Conservation (phyloP, 192 early-diverging fungal genomes). For the Backusella tarrabulga region DNA sequence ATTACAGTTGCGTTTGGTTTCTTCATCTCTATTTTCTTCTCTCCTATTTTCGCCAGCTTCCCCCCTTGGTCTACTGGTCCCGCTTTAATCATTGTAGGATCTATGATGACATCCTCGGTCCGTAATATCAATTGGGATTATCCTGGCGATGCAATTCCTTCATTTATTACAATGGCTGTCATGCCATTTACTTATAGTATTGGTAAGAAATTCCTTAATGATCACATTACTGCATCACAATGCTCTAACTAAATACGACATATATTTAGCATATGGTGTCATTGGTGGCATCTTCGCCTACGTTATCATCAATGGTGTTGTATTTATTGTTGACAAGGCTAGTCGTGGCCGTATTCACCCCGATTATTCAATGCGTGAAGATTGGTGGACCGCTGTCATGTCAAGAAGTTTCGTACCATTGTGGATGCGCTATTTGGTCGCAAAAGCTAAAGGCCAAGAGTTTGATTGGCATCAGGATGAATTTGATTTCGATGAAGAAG, state of each 20-base stretch:
- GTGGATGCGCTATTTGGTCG: slow-evolving; percentile 21
- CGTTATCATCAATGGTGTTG: slow-evolving; percentile 63
- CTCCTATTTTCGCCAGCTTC: slow-evolving; percentile 81
- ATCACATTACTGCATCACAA: background rate
- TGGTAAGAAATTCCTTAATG: slow-evolving; percentile 17
- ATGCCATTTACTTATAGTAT: slow-evolving; percentile 72
- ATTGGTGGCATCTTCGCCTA: slow-evolving; percentile 70
- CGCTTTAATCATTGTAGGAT: slow-evolving; percentile 74
- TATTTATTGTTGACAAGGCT: slow-evolving; percentile 52
- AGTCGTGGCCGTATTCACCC: slow-evolving; percentile 53
- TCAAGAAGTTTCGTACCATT: slow-evolving; percentile 14
- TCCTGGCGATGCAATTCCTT: slow-evolving; percentile 71
- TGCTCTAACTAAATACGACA: background rate
- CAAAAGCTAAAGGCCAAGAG: slow-evolving; percentile 14
- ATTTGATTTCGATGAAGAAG: background rate
- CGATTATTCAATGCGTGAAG: slow-evolving; percentile 28
- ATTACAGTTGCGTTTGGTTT: slow-evolving; percentile 65
- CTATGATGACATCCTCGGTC: slow-evolving; percentile 73
- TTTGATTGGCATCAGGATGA: slow-evolving; percentile 19
- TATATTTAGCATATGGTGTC: slow-evolving; percentile 44
- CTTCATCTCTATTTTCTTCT: slow-evolving; percentile 78
- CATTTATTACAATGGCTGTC: slow-evolving; percentile 72
- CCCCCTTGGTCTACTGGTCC: slow-evolving; percentile 85
- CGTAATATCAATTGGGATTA: slow-evolving; percentile 78
- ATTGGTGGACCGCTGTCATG: slow-evolving; percentile 28